A percentile compares a stretch with the other conserved stretches of the same genome.
Conservation (phyloP, 768 basidiomycete genomes). For the Suillus weaverae region DNA sequence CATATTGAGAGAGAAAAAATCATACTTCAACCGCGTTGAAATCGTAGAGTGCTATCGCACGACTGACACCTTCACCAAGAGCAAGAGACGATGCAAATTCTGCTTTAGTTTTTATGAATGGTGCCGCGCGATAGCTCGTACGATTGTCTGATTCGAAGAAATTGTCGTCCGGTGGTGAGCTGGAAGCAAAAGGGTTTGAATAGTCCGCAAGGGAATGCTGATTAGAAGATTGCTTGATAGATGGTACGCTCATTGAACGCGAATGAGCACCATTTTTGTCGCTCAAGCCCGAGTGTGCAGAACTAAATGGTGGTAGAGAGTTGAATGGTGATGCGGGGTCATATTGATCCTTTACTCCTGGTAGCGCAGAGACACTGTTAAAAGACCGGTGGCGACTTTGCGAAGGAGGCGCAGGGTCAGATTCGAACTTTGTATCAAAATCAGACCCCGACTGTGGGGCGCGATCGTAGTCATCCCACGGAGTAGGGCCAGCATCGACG, state of each 20-base stretch:
- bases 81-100: constrained; percentile 49
- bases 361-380: constrained; percentile 18
- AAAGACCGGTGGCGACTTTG: constrained; percentile 25
- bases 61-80: constrained; percentile 60
- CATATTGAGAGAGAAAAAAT: constrained; percentile 5
- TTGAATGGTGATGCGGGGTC: constrained; percentile 37
- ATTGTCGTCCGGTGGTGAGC: constrained; percentile 24
- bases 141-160: constrained; percentile 11
- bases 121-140: constrained; percentile 17
- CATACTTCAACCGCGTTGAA: constrained; percentile 72
- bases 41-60: constrained; percentile 74
- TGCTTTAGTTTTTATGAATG: constrained; percentile 47
- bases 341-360: constrained; percentile 26
- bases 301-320: constrained; percentile 34
- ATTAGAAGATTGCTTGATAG: constrained; percentile 16
- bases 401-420: constrained; percentile 39
- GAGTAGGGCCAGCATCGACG: constrained; percentile 14
- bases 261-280: constrained; percentile 32
- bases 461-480: constrained; percentile 33
- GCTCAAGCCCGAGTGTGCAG: constrained; percentile 32
- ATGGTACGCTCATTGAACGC: constrained; percentile 35
- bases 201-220: constrained; percentile 11
- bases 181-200: constrained; percentile 30
- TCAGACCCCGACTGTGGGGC: constrained; percentile 14
- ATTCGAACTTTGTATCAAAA: constrained; percentile 47